Conservation (phyloP, 1,284 basidiomycete species). For the Moesziomyces parantarcticus region DNA sequence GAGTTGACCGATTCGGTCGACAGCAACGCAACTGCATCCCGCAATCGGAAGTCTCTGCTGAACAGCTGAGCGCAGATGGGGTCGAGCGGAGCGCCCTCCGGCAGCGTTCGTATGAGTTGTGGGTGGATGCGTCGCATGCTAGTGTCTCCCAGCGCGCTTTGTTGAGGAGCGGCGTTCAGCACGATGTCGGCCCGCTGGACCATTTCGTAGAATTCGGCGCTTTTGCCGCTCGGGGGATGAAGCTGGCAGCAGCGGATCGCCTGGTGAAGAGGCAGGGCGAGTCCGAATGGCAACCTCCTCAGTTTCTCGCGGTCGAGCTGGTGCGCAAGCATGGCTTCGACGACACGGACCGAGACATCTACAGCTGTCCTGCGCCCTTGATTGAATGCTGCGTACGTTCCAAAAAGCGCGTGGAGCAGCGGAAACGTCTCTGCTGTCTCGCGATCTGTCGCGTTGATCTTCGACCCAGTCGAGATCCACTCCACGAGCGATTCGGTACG, state of each 20-base stretch:
- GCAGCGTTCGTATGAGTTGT: conserved; percentile 33
- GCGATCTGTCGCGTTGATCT: background rate
- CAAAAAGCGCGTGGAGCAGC: conserved; percentile 13
- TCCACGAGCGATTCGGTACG: conserved; percentile 1
- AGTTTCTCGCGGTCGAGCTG: conserved; percentile 72
- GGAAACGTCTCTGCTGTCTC: conserved; percentile 12
- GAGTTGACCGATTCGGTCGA: conserved; percentile 46
- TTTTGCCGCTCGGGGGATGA: conserved; percentile 79
- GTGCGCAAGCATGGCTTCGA: conserved; percentile 74
- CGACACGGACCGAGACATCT: conserved; percentile 68
- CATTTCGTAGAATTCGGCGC: conserved; percentile 77
- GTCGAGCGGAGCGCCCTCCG: conserved; percentile 43
- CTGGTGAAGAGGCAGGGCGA: conserved; percentile 83
- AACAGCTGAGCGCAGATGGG: conserved; percentile 62
- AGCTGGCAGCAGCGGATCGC: conserved; percentile 83
- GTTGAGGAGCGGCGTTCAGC: conserved; percentile 22
- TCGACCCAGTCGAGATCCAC: conserved; percentile 9
- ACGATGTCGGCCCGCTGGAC: conserved; percentile 83
- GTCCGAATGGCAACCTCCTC: conserved; percentile 74
- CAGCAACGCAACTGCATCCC: conserved; percentile 62
- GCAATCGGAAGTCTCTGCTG: conserved; percentile 56
- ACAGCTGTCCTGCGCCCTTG: background rate
- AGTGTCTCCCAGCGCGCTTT: conserved; percentile 12
- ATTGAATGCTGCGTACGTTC: conserved; percentile 12
- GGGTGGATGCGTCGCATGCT: conserved; percentile 11